Base-by-base conservation (phyloP, 257 asterid genomes). In the Solanum piurae region DNA sequence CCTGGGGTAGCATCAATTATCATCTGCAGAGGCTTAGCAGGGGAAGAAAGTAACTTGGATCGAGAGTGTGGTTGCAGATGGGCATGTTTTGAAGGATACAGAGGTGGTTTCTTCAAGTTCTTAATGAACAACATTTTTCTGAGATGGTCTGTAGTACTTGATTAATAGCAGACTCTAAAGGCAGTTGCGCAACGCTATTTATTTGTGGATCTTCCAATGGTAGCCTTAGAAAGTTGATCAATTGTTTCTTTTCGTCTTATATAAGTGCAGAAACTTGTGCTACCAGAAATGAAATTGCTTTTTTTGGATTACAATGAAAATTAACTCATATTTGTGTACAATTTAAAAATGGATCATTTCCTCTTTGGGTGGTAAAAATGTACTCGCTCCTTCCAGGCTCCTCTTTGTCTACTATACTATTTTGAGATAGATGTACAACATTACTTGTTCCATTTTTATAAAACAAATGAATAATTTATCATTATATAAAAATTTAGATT, bases 1-100 rank as follows among this genome's bases (percentile, higher is more conserved):
- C 98, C 16, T 93, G 91, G 92, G 98, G 98, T 85, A 95, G 98
- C 94, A 93, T 97, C 68, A 95, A 97, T 90, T 92, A 95, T 92
- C 99, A 97, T 87, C 95, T 97, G 76, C 99, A 94, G 94, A 94
- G 94, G 98, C 99, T 97, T 74, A 92, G 86, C 93, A 93, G 90
- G 92, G 95, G 91, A 36, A 93, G 94, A 90, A 97, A 93, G 91
- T 95, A 91, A 87, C 8, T 74, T 31, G 29, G 21, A 44, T 79
- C 29, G 40, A 33, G 20, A 49, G 25, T 46, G 37, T 46, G 37
- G n/a, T 77, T 31, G 9, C 84, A 40, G 37, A 46, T 80, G 64
- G 29, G 29, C 20, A 27, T 80, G 66, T 49, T 49, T 27, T 79
- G 38, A 44, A 29, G 4, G 68, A 29, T 29, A 5, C 42, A 14